Evolutionary conservation across 2,329 filamentous ascomycete genomes (phyloP).

Genomic region (Clarireedia paspali): DNA sequence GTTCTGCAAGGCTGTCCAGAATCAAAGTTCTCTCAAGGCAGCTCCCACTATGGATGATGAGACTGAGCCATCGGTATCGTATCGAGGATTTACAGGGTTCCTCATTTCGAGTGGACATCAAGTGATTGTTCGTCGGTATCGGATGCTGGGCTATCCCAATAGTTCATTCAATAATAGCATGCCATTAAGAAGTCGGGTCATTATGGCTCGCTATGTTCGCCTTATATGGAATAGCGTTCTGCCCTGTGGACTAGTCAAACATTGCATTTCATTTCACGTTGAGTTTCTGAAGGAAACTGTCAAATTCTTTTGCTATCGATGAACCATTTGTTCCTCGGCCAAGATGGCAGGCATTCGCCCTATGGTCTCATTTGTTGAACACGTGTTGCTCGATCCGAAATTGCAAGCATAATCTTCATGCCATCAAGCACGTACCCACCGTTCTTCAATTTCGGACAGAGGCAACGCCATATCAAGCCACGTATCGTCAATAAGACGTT

Average conservation of each 20-base stretch:
- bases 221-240: neutral
- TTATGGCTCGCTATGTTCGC: neutral
- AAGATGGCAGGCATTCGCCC: slow-evolving; percentile 5
- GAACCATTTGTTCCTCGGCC: slow-evolving; percentile 5
- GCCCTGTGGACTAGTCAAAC: neutral
- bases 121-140: slow-evolving; percentile 3
- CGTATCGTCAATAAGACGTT: neutral
- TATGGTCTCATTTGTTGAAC: slow-evolving; percentile 1
- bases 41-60: neutral
- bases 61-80: slow-evolving; percentile 5
- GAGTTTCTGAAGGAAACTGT: neutral
- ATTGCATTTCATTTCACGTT: slow-evolving; percentile 1
- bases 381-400: slow-evolving; percentile 1
- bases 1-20: slow-evolving; percentile 7
- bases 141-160: slow-evolving; percentile 4
- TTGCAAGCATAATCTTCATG: neutral
- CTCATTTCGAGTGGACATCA: neutral
- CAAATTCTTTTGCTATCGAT: slow-evolving; percentile 4
- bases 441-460: slow-evolving; percentile 1
- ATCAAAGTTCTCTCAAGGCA: neutral
- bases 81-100: neutral
- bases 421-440: slow-evolving; percentile 7
- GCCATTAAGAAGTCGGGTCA: neutral
- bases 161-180: slow-evolving; percentile 5
- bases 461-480: neutral